Base-by-base conservation (phyloP, 2,329 filamentous ascomycete species). In the Talaromyces sp. region DNA sequence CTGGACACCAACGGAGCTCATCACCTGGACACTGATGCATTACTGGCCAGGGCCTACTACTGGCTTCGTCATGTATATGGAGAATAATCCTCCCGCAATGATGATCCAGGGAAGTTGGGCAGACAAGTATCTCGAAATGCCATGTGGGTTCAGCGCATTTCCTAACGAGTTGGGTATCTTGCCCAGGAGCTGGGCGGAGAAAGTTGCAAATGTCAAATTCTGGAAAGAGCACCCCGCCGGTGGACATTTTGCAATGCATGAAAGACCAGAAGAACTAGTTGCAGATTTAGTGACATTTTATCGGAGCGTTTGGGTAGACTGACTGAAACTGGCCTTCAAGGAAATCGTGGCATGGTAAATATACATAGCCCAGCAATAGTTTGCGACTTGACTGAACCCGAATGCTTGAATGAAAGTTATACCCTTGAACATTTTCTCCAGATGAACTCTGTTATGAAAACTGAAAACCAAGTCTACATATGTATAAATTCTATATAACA, bases 1-100 rank as follows among this genome's bases (percentile, higher is more conserved):
- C n/a, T 71, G 66, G 62, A 68, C 63, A 12, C 61, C 65, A 23
- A 59, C 65, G 3, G 64, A 68, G 36, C 54, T 71, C 10, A 67
- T 72, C 44, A 71, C 68, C 4, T 67, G 68, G 67, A 71, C 69
- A 9, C 65, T 71, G 64, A 69, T 72, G 63, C 68, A 72, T 54
- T 71, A 65, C 63, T 63, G 70, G 55, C 52, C 58, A 33, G 66
- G 68, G 16, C 68, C 68, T 0, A 65, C 63, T 27, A 63, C 59
- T 16, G 59, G 59, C 0, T 65, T 68, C 23, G 36, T 50, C 2
- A 50, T 68, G 57, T 69, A 69, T 55, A 67, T 62, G 28, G 61
- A 68, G 27, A 57, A 57, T 23, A 3, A 4, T 12, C 56, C 56
- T 12, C 56, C 56, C 5, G 56, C 56, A 27, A n/a, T 36, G 56